Conservation (phyloP, 192 early-diverging fungal genomes). For the Spizellomyces punctatus region DNA sequence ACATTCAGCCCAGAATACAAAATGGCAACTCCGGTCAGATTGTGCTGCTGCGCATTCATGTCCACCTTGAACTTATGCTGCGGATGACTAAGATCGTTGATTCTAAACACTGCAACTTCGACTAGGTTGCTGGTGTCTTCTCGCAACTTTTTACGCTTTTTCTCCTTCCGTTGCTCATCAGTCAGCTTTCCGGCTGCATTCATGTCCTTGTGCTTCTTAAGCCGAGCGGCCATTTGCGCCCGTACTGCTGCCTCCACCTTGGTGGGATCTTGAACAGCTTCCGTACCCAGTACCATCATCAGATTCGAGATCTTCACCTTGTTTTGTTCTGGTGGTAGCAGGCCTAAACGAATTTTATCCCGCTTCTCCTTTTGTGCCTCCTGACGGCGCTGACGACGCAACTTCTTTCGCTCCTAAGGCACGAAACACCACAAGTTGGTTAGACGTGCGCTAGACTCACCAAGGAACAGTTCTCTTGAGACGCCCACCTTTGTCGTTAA, state of each 20-base stretch:
- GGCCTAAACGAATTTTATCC: slow-evolving; percentile 91
- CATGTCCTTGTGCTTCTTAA: slow-evolving; percentile 77
- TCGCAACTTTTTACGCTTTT: slow-evolving; percentile 71
- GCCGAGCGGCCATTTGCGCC: slow-evolving; percentile 79
- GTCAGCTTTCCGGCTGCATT: slow-evolving; percentile 86
- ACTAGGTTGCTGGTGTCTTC: slow-evolving; percentile 62
- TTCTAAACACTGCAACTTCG: slow-evolving; percentile 82
- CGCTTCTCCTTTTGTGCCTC: slow-evolving; percentile 91
- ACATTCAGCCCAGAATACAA: slow-evolving; percentile 72
- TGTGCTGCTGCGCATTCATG: slow-evolving; percentile 81
- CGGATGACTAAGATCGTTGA: slow-evolving; percentile 77
- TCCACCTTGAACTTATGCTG: slow-evolving; percentile 90
- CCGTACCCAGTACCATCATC: slow-evolving; percentile 92
- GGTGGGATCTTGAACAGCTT: slow-evolving; percentile 94
- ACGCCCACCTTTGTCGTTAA: slow-evolving; percentile 72
- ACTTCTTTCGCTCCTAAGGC: slow-evolving; percentile 83
- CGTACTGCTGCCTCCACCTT: slow-evolving; percentile 91
- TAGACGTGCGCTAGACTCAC: not conserved
- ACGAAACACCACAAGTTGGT: slow-evolving; percentile 26
- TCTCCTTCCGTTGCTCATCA: slow-evolving; percentile 80
- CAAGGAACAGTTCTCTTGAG: not conserved
- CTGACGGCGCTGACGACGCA: slow-evolving; percentile 82
- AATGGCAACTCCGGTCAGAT: slow-evolving; percentile 81
- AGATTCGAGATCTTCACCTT: slow-evolving; percentile 92
- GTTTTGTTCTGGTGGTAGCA: slow-evolving; percentile 89